Conservation (phyloP, 306 rosid genomes). For the Prunus mira region DNA sequence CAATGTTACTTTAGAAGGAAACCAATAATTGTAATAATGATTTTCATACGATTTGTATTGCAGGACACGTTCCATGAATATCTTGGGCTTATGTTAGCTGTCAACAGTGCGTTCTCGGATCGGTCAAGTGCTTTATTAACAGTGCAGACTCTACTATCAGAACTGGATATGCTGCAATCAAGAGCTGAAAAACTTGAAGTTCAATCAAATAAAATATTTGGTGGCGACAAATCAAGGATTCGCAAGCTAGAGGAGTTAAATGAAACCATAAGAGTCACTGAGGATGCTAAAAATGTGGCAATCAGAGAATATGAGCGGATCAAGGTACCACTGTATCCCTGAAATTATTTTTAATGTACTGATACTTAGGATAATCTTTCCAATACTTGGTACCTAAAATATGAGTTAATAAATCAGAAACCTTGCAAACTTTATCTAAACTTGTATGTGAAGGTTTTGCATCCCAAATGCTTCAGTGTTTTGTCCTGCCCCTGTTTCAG, state of each 20-base stretch:
- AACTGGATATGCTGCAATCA: conserved; percentile 63
- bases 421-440: background rate
- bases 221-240: conserved; percentile 74
- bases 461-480: background rate
- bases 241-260: conserved; percentile 81
- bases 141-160: conserved; percentile 86
- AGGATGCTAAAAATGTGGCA: conserved; percentile 83
- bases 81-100: conserved; percentile 91
- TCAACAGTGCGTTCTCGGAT: conserved; percentile 82
- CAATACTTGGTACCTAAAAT: background rate
- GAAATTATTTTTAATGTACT: background rate
- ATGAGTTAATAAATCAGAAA: background rate
- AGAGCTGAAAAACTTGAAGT: conserved; percentile 90
- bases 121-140: conserved; percentile 86
- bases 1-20: background rate
- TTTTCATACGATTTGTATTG: conserved; percentile 22
- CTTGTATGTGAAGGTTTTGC: background rate
- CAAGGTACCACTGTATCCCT: conserved; percentile 51
- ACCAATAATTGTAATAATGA: background rate
- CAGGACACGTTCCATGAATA: conserved; percentile 96
- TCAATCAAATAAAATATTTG: conserved; percentile 87
- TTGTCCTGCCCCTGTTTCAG: background rate
- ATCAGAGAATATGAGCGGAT: conserved; percentile 83
- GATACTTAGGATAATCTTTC: background rate
- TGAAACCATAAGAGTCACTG: conserved; percentile 71